Evolutionary conservation across 2,329 filamentous ascomycete genomes (phyloP).

Genomic region (Tolypocladium capitatum): DNA sequence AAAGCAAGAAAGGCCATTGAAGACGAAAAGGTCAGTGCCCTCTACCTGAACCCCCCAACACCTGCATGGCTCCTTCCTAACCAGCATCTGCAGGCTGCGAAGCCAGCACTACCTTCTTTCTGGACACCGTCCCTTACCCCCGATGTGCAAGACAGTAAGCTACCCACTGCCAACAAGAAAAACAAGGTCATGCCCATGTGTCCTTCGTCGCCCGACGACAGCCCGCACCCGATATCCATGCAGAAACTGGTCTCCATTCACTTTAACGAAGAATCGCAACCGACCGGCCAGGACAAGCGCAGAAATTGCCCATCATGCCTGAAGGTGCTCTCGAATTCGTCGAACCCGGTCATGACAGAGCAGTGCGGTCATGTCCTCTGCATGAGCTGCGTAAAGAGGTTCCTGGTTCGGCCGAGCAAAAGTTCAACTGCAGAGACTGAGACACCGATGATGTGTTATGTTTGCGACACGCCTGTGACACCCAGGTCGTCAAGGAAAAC

Average conservation of each 20-base stretch:
- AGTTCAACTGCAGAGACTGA: conserved; percentile 29
- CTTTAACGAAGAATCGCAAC: conserved; percentile 57
- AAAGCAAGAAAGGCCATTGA: conserved; percentile 59
- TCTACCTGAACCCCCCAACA: not conserved
- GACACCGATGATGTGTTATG: conserved; percentile 51
- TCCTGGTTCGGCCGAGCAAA: conserved; percentile 50
- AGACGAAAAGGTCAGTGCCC: conserved; percentile 49
- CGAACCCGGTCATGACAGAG: conserved; percentile 69
- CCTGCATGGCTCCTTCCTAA: conserved; percentile 1
- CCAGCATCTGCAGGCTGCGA: conserved; percentile 35
- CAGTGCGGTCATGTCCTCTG: conserved; percentile 90
- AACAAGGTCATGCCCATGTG: conserved; percentile 60
- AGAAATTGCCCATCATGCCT: conserved; percentile 71
- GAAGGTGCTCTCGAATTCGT: conserved; percentile 69
- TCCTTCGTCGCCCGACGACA: conserved; percentile 54
- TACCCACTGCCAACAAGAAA: conserved; percentile 44
- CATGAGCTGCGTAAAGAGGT: conserved; percentile 69
- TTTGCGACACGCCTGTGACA: conserved; percentile 71
- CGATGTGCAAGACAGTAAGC: conserved; percentile 26
- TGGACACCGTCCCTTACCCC: conserved; percentile 85
- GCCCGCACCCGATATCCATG: conserved; percentile 62
- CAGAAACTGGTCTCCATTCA: conserved; percentile 63
- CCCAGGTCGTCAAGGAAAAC: conserved; percentile 27
- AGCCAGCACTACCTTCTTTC: conserved; percentile 67
- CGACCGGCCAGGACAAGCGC: conserved; percentile 28